Evolutionary conservation across 1,139 yeast species (phyloP), one percentile per base, ranked within the genome.

Genomic region (Kodamaea alishanica): DNA sequence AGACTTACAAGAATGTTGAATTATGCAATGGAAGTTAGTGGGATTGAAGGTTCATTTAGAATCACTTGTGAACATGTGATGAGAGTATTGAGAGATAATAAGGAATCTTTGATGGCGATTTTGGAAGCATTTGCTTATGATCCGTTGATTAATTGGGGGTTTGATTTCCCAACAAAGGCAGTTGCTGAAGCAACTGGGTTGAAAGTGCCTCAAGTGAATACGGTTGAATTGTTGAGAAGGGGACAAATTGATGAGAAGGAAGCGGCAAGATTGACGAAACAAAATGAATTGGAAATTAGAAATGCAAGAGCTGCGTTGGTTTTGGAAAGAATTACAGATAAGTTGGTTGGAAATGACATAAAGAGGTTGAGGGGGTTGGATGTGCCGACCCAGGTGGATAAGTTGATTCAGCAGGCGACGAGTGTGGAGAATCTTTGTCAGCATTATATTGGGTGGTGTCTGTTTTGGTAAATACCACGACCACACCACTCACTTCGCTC

Each of bases 1-100:
- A 76, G 99, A 60, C 74, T 94, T 45, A 94, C 99, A 0, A 75
- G 98, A 61, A 94, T 94, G 99, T 73, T 94, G 48, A 89, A 94
- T 26, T 90, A 89, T 61, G 99, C 98, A 0, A 92, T 94, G 97
- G 99, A 94, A 60, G 97, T 94, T 5, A 87, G 97, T 64, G 98
- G 98, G 11, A 89, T 94, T 45, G 98, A 94, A 63, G 99, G 99
- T 1, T 86, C 96, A 26, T 94, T 87, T 74, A 75, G 97, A 55
- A 90, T 92, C 37, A 90, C 98, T 0, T 88, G 97, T 63, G 98
- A 92, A 56, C 92, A 90, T 63, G 98, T 94, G 6, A 92, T 94
- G 97, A 75, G 94, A 46, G 94, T 94, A 3, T 69, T 94, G 44
- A 73, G 99, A 46, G 95, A 84, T 48, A 94, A 92, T 61, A 88